phyloP scores from a whole-genome alignment of 208 protist genomes.

The Kentomonas sorsogonicus region DNA sequence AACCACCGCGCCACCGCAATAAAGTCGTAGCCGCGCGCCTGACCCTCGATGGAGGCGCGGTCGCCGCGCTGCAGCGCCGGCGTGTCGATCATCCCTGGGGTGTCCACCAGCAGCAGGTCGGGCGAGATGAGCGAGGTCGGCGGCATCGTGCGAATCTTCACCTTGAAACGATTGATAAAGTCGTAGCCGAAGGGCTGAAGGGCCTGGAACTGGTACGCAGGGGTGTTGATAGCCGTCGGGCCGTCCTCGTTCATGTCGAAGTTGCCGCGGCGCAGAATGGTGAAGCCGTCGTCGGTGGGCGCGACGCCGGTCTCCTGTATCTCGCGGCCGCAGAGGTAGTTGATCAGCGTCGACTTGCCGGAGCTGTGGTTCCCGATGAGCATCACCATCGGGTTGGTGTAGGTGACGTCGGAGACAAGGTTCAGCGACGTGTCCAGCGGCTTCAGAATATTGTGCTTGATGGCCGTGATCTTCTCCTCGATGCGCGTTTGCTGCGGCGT shows the following conservation, averaged over 20 bases:
- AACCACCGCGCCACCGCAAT: constrained; percentile 80
- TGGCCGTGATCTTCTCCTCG: constrained; percentile 21
- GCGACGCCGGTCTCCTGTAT: constrained; percentile 86
- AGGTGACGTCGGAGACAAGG: constrained; percentile 26
- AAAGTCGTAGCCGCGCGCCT: constrained; percentile 87
- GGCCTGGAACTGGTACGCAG: constrained; percentile 58
- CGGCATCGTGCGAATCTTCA: constrained; percentile 65
- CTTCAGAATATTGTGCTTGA: constrained; percentile 29
- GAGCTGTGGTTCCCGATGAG: constrained; percentile 89
- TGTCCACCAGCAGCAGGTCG: constrained; percentile 84
- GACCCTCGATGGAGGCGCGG: constrained; percentile 26
- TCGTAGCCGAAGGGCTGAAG: constrained; percentile 70
- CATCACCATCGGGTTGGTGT: constrained; percentile 76
- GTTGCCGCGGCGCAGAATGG: constrained; percentile 61
- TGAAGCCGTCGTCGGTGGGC: constrained; percentile 89
- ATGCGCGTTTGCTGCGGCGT: constrained; percentile 25
- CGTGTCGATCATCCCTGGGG: constrained; percentile 90
- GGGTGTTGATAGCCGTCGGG: constrained; percentile 64
- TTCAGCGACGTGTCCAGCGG: constrained; percentile 37
- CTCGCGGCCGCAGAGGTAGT: constrained; percentile 65
- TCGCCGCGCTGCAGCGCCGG: constrained; percentile 42
- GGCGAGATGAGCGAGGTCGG: constrained; percentile 30
- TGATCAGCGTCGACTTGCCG: constrained; percentile 90
- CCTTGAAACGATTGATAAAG: constrained; percentile 73
- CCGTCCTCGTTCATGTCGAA: constrained; percentile 74